A percentile compares a stretch with the other conserved stretches of the same genome.
These are phyloP conservation scores for Piper betle DNA, from an alignment of 164 flowering plant genomes.

Conservation along the genomic window DNA sequence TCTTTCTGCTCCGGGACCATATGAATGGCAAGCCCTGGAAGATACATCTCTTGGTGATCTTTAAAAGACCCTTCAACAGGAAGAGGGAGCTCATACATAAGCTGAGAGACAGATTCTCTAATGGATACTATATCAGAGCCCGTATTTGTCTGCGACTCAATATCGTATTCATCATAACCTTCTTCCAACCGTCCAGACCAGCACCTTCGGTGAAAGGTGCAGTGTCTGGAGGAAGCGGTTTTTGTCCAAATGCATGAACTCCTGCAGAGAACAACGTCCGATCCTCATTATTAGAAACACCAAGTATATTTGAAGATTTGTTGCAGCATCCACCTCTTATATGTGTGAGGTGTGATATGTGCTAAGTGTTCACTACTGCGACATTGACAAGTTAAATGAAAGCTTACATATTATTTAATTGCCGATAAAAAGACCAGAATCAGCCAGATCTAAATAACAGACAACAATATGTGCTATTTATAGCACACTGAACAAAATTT, in stretches of 20 bases:
- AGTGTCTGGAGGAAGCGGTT: conserved; percentile 6
- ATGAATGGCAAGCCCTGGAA: conserved; percentile 72
- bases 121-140: conserved; percentile 7
- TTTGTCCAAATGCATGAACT: conserved; percentile 15
- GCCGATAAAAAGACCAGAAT: neutral
- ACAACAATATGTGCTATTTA: neutral
- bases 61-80: conserved; percentile 16
- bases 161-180: neutral
- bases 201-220: conserved; percentile 3
- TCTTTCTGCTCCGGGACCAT: conserved; percentile 32
- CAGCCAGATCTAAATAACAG: too few relatives aligned
- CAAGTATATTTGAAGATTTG: conserved; percentile 3
- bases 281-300: conserved; percentile 6
- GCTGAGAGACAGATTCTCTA: conserved; percentile 35
- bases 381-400: neutral
- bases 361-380: conserved; percentile 28
- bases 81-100: conserved; percentile 31
- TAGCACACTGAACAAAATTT: conserved; percentile 1
- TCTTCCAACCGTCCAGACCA: conserved; percentile 5
- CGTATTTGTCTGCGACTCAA: neutral
- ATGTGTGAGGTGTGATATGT: neutral
- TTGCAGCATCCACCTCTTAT: conserved; percentile 2
- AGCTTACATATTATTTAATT: neutral
- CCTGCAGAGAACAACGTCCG: conserved; percentile 23
- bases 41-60: conserved; percentile 43